A percentile compares a stretch with the other conserved stretches of the same genome.
These are phyloP conservation scores for Heliosperma pusillum DNA, from an alignment of 148 eudicot species.

Conservation along the genomic window DNA sequence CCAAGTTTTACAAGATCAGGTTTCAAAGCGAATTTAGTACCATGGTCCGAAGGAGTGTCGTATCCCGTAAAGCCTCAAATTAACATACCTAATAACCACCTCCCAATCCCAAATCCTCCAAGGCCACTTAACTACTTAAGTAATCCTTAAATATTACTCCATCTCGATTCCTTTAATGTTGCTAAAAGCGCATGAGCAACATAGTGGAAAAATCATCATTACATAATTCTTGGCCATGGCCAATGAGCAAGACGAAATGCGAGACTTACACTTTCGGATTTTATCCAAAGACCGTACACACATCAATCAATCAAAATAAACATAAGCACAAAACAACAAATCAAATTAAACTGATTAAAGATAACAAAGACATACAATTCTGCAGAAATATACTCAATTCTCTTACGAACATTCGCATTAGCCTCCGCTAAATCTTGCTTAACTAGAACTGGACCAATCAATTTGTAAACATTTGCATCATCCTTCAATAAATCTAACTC, in stretches of 20 bases:
- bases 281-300: not conserved
- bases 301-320: not conserved
- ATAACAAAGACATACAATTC: constrained; percentile 61
- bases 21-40: too few species aligned
- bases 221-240: not conserved
- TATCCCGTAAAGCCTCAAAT: not conserved
- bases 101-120: not conserved
- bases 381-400: constrained; percentile 91
- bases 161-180: not conserved
- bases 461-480: constrained; percentile 94
- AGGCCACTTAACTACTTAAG: not conserved
- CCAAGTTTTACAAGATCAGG: too few species aligned
- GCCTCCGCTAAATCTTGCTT: constrained; percentile 99
- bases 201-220: not conserved
- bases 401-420: constrained; percentile 88
- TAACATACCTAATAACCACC: not conserved
- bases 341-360: not conserved
- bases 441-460: constrained; percentile 96
- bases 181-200: not conserved
- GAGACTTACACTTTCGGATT: too few species aligned
- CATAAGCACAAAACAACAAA: not conserved
- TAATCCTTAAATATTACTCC: not conserved
- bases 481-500: constrained; percentile 91
- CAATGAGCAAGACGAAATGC: not conserved
- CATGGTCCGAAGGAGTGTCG: not conserved